These are phyloP conservation scores for Lactifluus rugatus DNA, from an alignment of 768 basidiomycete species.

Conservation along the genomic window DNA sequence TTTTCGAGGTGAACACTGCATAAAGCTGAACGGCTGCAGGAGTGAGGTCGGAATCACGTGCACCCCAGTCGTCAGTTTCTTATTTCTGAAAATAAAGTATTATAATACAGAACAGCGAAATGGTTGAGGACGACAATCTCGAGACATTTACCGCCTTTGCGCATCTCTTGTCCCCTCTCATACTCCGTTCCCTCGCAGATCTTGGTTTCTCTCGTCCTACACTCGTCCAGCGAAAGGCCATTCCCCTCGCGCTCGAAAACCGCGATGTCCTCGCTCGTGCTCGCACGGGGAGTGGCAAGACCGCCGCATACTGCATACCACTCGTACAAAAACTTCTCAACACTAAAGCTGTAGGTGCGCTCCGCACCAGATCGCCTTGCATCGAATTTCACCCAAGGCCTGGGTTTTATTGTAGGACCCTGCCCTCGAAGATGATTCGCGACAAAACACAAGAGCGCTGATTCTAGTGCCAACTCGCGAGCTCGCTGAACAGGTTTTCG, in stretches of 20 bases:
- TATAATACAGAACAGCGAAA: neutral
- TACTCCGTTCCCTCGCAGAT: conserved; percentile 85
- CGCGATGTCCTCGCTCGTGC: conserved; percentile 89
- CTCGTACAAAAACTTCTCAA: conserved; percentile 79
- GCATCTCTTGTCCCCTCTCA: conserved; percentile 70
- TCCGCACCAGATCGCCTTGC: neutral
- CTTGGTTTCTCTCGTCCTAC: conserved; percentile 87
- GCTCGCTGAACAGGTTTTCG: conserved; percentile 80
- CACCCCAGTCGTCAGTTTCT: no score
- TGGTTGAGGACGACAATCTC: neutral
- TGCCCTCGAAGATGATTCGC: neutral
- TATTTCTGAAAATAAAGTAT: no score
- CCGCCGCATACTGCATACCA: conserved; percentile 90
- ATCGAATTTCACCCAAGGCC: neutral
- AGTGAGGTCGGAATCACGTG: no score
- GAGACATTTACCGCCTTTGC: conserved; percentile 46
- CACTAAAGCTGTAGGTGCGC: conserved; percentile 41
- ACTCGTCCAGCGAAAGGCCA: conserved; percentile 82
- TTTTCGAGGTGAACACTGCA: neutral
- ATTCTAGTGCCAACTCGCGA: conserved; percentile 89
- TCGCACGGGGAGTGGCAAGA: conserved; percentile 94
- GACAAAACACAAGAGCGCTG: conserved; percentile 59
- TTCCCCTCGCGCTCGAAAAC: conserved; percentile 84
- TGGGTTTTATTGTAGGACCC: neutral
- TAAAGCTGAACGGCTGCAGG: no score